A percentile compares a stretch with the other conserved stretches of the same genome.
Evolutionary conservation across 2,329 filamentous ascomycete species (phyloP).

Genomic region (Incumbomyces delicatus): DNA sequence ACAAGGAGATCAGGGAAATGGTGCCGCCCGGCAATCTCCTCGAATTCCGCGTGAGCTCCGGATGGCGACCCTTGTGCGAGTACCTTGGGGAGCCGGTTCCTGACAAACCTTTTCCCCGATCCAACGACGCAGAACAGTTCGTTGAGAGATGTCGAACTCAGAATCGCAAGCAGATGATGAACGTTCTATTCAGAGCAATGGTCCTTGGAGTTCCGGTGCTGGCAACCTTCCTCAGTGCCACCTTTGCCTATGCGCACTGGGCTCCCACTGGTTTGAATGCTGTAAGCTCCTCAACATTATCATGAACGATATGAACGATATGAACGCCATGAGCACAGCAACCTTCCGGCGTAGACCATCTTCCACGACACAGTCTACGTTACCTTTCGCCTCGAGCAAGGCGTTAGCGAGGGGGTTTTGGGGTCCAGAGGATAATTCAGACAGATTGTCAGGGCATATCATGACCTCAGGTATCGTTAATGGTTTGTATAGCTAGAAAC

Average conservation of each 20-base stretch:
- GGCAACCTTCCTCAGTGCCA: conserved; percentile 34
- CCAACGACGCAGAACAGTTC: conserved; percentile 46
- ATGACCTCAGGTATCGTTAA: no score
- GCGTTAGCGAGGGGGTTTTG: no score
- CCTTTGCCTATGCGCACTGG: conserved; percentile 33
- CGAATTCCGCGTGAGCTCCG: conserved; percentile 45
- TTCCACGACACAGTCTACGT: no score
- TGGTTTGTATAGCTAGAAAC: no score
- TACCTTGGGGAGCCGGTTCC: conserved; percentile 45
- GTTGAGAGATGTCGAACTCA: conserved; percentile 44
- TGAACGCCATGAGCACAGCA: not conserved
- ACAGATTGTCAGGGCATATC: no score
- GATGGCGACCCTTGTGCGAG: conserved; percentile 46
- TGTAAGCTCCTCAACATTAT: not conserved
- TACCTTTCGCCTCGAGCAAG: no score
- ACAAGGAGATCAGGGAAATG: conserved; percentile 41
- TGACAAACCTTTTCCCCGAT: conserved; percentile 40
- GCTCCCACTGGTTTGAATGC: conserved; percentile 7
- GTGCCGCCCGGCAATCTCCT: conserved; percentile 42
- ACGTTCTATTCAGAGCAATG: conserved; percentile 42
- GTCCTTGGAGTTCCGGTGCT: conserved; percentile 41
- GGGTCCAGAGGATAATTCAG: no score
- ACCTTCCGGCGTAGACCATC: no score
- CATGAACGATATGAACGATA: not conserved
- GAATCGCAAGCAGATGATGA: conserved; percentile 48